These are phyloP conservation scores for Cystobasidium onofrii DNA, from an alignment of 768 basidiomycete genomes.

Conservation along the genomic window DNA sequence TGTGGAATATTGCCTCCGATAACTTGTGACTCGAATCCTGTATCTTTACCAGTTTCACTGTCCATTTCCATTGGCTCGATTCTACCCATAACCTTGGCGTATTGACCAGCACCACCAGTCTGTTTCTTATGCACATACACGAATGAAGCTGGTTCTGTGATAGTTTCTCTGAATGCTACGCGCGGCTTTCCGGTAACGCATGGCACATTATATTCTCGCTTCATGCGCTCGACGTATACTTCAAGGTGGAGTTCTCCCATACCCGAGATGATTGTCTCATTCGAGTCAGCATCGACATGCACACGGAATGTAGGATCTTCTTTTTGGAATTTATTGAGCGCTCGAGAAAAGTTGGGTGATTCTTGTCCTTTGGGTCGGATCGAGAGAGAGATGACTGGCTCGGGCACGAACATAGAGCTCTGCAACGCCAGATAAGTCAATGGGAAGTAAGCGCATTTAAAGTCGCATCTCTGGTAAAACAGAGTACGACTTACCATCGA, in stretches of 20 bases:
- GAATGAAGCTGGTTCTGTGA: conserved; percentile 73
- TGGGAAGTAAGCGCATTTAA: background rate
- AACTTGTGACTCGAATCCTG: conserved; percentile 72
- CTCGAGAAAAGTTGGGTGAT: conserved; percentile 91
- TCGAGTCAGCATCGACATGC: conserved; percentile 84
- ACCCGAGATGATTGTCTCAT: conserved; percentile 99
- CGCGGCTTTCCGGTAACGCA: conserved; percentile 91
- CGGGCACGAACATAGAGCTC: conserved; percentile 98
- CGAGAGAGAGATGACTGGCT: conserved; percentile 92
- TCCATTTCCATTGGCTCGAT: conserved; percentile 81
- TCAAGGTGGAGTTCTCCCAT: conserved; percentile 99
- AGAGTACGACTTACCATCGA: conserved; percentile 65
- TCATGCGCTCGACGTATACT: conserved; percentile 98
- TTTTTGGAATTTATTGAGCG: conserved; percentile 93
- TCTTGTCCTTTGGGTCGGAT: conserved; percentile 87
- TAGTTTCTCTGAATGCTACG: conserved; percentile 92
- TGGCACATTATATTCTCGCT: conserved; percentile 88
- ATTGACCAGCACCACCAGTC: conserved; percentile 93
- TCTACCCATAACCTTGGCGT: conserved; percentile 79
- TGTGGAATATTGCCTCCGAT: conserved; percentile 87
- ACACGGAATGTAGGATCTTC: conserved; percentile 99
- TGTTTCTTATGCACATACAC: conserved; percentile 96
- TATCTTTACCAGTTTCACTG: conserved; percentile 63
- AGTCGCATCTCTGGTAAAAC: background rate
- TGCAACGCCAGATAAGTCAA: too few species aligned